Conservation (phyloP, 2,329 filamentous ascomycete species). For the Apiospora phragmitis region DNA sequence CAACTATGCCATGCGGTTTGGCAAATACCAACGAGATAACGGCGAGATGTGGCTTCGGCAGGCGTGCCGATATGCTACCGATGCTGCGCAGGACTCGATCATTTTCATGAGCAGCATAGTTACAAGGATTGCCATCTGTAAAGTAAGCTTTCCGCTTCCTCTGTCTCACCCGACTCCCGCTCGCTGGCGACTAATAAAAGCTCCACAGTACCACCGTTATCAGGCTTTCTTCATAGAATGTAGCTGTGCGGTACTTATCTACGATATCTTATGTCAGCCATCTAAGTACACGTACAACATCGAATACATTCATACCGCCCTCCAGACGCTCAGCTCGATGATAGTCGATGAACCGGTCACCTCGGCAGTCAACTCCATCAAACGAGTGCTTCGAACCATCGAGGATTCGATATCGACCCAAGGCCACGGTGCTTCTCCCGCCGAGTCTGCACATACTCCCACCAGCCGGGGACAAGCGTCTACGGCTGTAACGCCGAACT, state of each 20-base stretch:
- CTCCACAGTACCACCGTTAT: slow-evolving; percentile 16
- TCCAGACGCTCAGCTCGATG: slow-evolving; percentile 26
- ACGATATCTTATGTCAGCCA: slow-evolving; percentile 29
- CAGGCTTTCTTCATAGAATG: slow-evolving; percentile 31
- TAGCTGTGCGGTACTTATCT: slow-evolving; percentile 29
- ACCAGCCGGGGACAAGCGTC: neutral
- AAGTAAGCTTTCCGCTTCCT: slow-evolving; percentile 8
- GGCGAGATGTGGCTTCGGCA: slow-evolving; percentile 31
- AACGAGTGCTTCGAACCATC: slow-evolving; percentile 21
- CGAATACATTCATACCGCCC: slow-evolving; percentile 28
- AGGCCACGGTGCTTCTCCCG: slow-evolving; percentile 13
- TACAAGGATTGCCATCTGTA: slow-evolving; percentile 16
- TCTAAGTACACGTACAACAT: slow-evolving; percentile 30
- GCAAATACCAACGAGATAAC: slow-evolving; percentile 4
- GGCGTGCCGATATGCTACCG: slow-evolving; percentile 29
- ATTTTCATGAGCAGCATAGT: slow-evolving; percentile 20
- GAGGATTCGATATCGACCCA: slow-evolving; percentile 25
- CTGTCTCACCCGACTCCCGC: too few relatives aligned
- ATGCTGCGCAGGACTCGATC: slow-evolving; percentile 31
- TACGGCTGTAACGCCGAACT: neutral
- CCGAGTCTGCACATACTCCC: neutral
- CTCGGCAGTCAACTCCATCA: slow-evolving; percentile 21
- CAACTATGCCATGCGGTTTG: slow-evolving; percentile 21
- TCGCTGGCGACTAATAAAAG: neutral
- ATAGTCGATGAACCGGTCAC: slow-evolving; percentile 21